These are phyloP conservation scores for Aspergillus costaricaensis DNA, from an alignment of 2,329 filamentous ascomycete genomes.

Conservation along the genomic window DNA sequence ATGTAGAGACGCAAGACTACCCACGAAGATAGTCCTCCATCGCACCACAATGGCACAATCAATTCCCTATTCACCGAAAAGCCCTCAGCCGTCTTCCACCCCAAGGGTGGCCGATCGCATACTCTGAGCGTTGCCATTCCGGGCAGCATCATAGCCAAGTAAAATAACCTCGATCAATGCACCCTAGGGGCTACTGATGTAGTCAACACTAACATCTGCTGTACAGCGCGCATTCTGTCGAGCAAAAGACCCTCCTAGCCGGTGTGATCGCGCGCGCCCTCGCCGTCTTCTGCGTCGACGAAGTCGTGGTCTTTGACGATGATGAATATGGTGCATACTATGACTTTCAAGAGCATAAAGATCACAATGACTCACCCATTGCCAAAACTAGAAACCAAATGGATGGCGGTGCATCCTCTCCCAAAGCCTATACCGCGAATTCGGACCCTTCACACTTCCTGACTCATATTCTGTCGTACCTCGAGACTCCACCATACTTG, in stretches of 20 bases:
- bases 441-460: conserved; percentile 37
- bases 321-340: background rate
- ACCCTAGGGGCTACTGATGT: conserved; percentile 15
- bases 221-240: conserved; percentile 66
- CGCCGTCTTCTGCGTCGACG: background rate
- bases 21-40: conserved; percentile 15
- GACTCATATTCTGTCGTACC: conserved; percentile 74
- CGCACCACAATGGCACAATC: conserved; percentile 7
- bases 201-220: background rate
- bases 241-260: conserved; percentile 58
- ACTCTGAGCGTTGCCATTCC: conserved; percentile 78
- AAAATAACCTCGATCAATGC: conserved; percentile 11
- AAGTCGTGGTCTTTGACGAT: background rate
- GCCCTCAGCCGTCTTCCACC: conserved; percentile 68
- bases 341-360: background rate
- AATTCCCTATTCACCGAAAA: conserved; percentile 60
- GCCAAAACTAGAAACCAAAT: background rate
- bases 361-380: background rate
- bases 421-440: background rate
- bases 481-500: conserved; percentile 83
- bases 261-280: background rate
- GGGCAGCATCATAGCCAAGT: conserved; percentile 76
- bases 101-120: conserved; percentile 65
- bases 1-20: conserved; percentile 25
- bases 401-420: background rate